These are phyloP conservation scores for Petunia axillaris DNA, from an alignment of 257 asterid genomes.

Conservation along the genomic window DNA sequence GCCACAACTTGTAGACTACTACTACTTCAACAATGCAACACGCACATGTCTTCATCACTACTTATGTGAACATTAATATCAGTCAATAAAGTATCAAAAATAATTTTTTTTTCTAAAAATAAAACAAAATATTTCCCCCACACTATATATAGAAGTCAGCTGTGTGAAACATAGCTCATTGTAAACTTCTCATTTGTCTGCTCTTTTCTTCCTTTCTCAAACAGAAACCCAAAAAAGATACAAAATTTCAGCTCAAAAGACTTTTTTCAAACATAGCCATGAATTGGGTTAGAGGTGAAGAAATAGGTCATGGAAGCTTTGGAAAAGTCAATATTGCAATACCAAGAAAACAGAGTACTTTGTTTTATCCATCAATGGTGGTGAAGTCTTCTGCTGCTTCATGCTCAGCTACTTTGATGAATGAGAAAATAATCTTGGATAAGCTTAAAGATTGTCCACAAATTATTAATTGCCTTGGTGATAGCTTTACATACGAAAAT, in stretches of 20 bases:
- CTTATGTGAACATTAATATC: not conserved
- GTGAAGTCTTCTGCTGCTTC: slow-evolving; percentile 47
- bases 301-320: slow-evolving; percentile 58
- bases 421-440: slow-evolving; percentile 62
- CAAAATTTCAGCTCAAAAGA: not conserved
- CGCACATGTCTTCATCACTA: slow-evolving; percentile 34
- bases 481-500: slow-evolving; percentile 54
- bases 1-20: not conserved
- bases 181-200: slow-evolving; percentile 7
- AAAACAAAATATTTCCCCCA: not conserved
- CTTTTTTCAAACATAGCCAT: slow-evolving; percentile 21
- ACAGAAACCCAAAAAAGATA: not conserved
- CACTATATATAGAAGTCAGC: slow-evolving; percentile 17
- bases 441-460: slow-evolving; percentile 62
- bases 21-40: not conserved
- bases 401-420: slow-evolving; percentile 48
- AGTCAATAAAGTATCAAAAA: not conserved
- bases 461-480: slow-evolving; percentile 71
- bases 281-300: slow-evolving; percentile 63
- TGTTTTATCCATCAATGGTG: slow-evolving; percentile 47
- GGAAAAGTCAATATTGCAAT: slow-evolving; percentile 56
- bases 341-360: slow-evolving; percentile 25
- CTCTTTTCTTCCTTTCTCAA: not conserved
- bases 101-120: not conserved
- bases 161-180: not conserved